These are phyloP conservation scores for Hyphopichia fennica DNA, from an alignment of 1,139 yeast species.

Conservation along the genomic window DNA sequence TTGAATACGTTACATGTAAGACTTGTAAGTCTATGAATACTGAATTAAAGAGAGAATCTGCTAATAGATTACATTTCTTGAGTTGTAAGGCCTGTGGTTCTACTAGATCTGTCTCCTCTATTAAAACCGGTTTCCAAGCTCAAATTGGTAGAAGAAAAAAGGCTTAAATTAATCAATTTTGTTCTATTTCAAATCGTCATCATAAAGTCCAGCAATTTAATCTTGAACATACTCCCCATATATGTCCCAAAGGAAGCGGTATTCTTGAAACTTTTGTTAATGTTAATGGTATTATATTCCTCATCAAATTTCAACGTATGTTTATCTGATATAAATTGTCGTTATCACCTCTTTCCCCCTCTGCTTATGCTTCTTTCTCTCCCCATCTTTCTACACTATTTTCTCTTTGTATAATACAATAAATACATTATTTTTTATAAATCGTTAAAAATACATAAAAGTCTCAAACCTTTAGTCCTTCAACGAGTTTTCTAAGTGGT, in stretches of 20 bases:
- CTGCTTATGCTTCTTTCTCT: not conserved
- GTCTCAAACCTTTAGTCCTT: constrained; percentile 15
- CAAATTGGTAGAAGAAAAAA: constrained; percentile 79
- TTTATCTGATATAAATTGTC: not conserved
- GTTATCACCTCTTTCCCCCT: not conserved
- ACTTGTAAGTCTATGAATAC: constrained; percentile 99
- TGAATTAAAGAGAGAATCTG: constrained; percentile 88
- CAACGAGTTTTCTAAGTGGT: constrained; percentile 53
- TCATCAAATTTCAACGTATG: too few species aligned
- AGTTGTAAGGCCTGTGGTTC: constrained; percentile 99
- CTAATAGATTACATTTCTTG: constrained; percentile 94
- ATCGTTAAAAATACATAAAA: too few species aligned
- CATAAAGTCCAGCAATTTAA: not conserved
- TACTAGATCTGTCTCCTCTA: constrained; percentile 93
- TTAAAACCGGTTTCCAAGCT: constrained; percentile 99
- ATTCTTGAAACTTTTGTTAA: too few species aligned
- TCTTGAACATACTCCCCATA: not conserved
- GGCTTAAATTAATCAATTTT: constrained; percentile 16
- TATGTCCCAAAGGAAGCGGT: too few species aligned
- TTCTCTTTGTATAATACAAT: constrained; percentile 2
- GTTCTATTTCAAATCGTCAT: not conserved
- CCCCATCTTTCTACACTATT: not conserved
- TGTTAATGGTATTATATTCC: too few species aligned
- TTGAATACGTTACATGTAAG: constrained; percentile 97
- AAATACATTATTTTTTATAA: not conserved